Percentiles rank a stretch among this genome's conserved stretches.
Conservation (phyloP, 305 asterid genomes). For the Fraxinus xanthoxyloides region DNA sequence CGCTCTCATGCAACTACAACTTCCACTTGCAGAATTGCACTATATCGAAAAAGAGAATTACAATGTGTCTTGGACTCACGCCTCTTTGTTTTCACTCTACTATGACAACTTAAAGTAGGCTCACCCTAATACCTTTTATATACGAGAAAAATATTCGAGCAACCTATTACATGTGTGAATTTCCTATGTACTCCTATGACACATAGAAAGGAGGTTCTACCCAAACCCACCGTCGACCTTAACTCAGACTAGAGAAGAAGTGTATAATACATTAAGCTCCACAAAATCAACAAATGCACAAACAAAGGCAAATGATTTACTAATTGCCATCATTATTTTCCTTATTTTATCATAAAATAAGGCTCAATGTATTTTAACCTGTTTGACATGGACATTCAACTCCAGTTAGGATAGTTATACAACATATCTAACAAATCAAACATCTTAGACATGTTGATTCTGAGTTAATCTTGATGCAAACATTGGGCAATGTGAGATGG, state of each 20-base stretch:
- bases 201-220: background rate
- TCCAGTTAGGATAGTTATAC: constrained; percentile 5
- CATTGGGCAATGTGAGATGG: background rate
- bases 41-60: background rate
- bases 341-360: background rate
- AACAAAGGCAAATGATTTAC: background rate
- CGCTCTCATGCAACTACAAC: background rate
- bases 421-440: constrained; percentile 13
- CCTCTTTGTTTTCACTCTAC: background rate
- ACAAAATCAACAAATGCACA: background rate
- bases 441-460: constrained; percentile 5
- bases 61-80: background rate
- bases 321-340: background rate
- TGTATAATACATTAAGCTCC: background rate
- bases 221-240: background rate
- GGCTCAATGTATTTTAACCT: constrained; percentile 6
- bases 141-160: background rate
- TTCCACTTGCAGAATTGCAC: background rate
- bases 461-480: constrained; percentile 1
- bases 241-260: background rate
- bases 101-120: background rate
- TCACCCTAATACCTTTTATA: background rate
- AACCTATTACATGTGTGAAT: background rate
- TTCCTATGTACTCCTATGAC: background rate
- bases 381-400: constrained; percentile 16